Conservation (phyloP, 148 eudicot genomes). For the Linanthus parryae region DNA sequence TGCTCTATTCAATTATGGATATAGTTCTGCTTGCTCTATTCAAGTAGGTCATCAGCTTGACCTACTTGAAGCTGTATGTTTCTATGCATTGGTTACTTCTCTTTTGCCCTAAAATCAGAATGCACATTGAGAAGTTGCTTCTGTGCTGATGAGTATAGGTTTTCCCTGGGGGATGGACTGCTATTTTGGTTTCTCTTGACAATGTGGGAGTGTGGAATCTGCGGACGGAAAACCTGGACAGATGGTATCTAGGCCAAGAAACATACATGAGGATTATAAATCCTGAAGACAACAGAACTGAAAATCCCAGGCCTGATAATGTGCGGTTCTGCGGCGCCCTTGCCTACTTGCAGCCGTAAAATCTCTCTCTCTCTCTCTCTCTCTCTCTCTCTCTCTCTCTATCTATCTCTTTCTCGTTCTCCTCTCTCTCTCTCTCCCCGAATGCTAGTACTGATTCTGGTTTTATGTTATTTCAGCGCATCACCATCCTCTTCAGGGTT, state of each 20-base stretch:
- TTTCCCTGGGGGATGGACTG: conserved; percentile 98
- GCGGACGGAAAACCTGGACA: conserved; percentile 85
- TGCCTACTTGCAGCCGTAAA: conserved; percentile 51
- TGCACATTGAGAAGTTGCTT: no score
- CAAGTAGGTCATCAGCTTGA: no score
- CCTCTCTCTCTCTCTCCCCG: background rate
- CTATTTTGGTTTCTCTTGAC: conserved; percentile 82
- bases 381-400: background rate
- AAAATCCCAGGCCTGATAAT: conserved; percentile 70
- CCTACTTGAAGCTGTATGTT: no score
- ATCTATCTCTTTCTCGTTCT: background rate
- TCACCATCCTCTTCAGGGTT: background rate
- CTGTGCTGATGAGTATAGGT: no score
- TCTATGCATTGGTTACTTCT: no score
- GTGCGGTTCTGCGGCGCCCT: conserved; percentile 88
- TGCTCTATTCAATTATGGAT: no score
- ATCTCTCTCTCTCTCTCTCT: background rate
- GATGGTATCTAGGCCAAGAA: conserved; percentile 98
- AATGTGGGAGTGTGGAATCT: conserved; percentile 94
- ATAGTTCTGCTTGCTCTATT: no score
- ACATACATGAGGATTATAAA: conserved; percentile 78
- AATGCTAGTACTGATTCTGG: background rate
- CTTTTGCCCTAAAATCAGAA: no score
- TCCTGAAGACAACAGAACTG: conserved; percentile 73
- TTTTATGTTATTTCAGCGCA: background rate